phyloP scores from a whole-genome alignment of 2,329 filamentous ascomycete species.

The Chalaropsis ovoidea region DNA sequence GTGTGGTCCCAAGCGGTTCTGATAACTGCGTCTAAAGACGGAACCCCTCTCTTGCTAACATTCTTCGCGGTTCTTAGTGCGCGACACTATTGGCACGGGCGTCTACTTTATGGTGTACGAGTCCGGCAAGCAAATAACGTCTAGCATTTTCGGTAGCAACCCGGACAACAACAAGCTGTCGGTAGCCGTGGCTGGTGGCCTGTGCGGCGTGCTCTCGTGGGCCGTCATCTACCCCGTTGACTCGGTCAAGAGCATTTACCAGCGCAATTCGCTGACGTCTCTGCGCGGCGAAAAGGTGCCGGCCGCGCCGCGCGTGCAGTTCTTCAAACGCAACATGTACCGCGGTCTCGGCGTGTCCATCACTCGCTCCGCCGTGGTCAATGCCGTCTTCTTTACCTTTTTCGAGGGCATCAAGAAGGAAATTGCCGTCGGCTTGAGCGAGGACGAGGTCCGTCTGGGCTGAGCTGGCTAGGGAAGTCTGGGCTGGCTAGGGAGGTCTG shows the following conservation, averaged over 20 bases:
- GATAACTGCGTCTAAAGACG: no score
- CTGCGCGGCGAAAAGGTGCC: slow-evolving; percentile 54
- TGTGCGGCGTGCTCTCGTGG: slow-evolving; percentile 79
- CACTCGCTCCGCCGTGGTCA: slow-evolving; percentile 69
- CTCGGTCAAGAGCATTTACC: slow-evolving; percentile 76
- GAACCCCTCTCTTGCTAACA: neutral
- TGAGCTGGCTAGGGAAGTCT: neutral
- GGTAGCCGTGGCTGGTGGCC: slow-evolving; percentile 65
- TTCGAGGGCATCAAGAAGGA: slow-evolving; percentile 74
- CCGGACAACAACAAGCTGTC: slow-evolving; percentile 52
- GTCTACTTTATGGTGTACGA: slow-evolving; percentile 89
- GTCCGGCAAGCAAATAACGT: slow-evolving; percentile 67
- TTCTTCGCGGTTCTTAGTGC: slow-evolving; percentile 41
- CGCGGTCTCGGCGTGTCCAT: slow-evolving; percentile 75
- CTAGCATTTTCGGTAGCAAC: slow-evolving; percentile 21
- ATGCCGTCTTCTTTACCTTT: slow-evolving; percentile 81
- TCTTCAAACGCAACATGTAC: slow-evolving; percentile 70
- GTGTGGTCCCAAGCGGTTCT: no score
- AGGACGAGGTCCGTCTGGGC: slow-evolving; percentile 30
- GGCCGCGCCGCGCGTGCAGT: slow-evolving; percentile 61
- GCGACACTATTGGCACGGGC: slow-evolving; percentile 71
- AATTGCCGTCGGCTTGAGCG: slow-evolving; percentile 33
- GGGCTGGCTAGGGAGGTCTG: no score
- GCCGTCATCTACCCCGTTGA: slow-evolving; percentile 65
- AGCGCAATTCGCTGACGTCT: slow-evolving; percentile 66